Evolutionary conservation across 306 rosid species (phyloP).

Genomic region (Oemleria cerasiformis): DNA sequence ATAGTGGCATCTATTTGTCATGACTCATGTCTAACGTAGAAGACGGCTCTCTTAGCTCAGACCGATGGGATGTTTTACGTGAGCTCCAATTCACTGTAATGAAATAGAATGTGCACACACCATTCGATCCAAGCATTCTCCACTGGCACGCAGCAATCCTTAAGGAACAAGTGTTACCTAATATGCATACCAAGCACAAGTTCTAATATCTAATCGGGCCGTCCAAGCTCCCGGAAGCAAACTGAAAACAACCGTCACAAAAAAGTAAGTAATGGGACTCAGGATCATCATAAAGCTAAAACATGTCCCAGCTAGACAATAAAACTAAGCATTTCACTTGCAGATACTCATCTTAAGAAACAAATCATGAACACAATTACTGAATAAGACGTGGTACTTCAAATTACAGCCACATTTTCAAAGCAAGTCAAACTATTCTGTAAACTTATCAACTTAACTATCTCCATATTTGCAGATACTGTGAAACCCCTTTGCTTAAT

Average conservation of each 20-base stretch:
- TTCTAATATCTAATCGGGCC: slow-evolving; percentile 90
- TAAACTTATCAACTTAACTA: not conserved
- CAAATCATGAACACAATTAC: not conserved
- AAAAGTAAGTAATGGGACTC: not conserved
- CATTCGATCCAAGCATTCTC: slow-evolving; percentile 12
- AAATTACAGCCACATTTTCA: not conserved
- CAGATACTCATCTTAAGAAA: not conserved
- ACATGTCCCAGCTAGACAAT: not conserved
- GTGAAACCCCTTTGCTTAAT: not conserved
- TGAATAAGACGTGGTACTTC: not conserved
- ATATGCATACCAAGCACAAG: slow-evolving; percentile 2
- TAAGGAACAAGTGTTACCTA: slow-evolving; percentile 10
- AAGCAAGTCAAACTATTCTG: not conserved
- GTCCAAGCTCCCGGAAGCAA: slow-evolving; percentile 91
- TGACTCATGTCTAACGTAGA: slow-evolving; percentile 3
- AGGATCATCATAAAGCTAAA: not conserved
- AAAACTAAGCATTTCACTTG: no score
- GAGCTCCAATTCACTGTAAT: slow-evolving; percentile 14
- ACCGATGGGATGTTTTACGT: not conserved
- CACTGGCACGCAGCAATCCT: slow-evolving; percentile 20
- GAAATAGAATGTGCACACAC: slow-evolving; percentile 15
- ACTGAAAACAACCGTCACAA: slow-evolving; percentile 46
- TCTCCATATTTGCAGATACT: not conserved
- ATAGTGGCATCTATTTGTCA: not conserved
- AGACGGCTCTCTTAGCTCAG: slow-evolving; percentile 19